A percentile compares a stretch with the other conserved stretches of the same genome.
Evolutionary conservation across 169 alveolate species (phyloP).

Genomic region (Plasmodium coatneyi): DNA sequence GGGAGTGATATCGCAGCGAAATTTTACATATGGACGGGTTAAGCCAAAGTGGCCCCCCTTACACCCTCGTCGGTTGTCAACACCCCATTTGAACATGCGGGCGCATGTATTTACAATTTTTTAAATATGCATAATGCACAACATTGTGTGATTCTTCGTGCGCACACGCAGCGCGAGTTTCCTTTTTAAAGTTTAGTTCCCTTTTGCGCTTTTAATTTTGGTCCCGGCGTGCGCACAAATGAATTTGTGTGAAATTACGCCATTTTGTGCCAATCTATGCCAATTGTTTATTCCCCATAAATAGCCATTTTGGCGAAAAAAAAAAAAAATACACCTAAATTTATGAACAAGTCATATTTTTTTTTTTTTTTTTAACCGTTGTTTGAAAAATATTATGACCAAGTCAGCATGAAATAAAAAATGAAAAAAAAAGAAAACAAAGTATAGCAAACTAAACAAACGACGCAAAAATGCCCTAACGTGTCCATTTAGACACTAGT

Average conservation of each 20-base stretch:
- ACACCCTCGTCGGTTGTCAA: background rate
- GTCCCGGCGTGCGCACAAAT: background rate
- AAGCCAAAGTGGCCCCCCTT: background rate
- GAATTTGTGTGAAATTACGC: background rate
- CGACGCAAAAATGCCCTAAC: background rate
- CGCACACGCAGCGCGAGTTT: background rate
- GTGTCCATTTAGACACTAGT: background rate
- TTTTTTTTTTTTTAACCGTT: background rate
- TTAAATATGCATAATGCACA: background rate
- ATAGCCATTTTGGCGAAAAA: background rate
- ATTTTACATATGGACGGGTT: background rate
- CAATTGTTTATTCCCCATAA: background rate
- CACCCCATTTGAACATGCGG: background rate
- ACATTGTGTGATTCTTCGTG: background rate
- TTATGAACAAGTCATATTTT: background rate
- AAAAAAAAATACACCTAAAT: background rate
- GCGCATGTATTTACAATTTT: background rate
- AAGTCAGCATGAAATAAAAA: constrained; percentile 9
- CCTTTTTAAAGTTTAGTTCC: background rate
- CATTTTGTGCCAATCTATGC: background rate
- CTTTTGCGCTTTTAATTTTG: constrained; percentile 2
- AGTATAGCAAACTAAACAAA: background rate
- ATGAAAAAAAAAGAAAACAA: background rate
- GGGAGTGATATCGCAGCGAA: background rate
- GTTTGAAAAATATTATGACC: constrained; percentile 9